These are phyloP conservation scores for Candida dajiaensis DNA, from an alignment of 805 yeast species.

Conservation along the genomic window DNA sequence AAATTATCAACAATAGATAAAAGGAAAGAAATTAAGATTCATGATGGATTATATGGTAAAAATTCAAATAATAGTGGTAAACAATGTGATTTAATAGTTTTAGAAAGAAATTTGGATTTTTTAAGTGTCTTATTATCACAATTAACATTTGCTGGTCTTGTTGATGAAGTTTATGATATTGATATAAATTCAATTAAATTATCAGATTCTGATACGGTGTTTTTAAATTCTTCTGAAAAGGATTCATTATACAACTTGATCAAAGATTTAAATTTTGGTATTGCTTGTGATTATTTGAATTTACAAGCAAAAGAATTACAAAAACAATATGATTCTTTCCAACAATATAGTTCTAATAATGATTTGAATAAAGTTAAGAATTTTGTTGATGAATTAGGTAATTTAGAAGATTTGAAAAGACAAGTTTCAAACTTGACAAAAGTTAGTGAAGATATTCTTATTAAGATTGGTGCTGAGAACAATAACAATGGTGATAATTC, in stretches of 20 bases:
- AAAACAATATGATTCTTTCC: constrained; percentile 55
- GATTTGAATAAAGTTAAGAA: constrained; percentile 46
- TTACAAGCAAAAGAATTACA: constrained; percentile 66
- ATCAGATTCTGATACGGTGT: constrained; percentile 18
- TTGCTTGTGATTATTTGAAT: constrained; percentile 71
- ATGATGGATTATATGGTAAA: constrained; percentile 25
- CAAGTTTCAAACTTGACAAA: constrained; percentile 66
- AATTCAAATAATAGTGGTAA: constrained; percentile 35
- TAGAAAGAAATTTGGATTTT: constrained; percentile 75
- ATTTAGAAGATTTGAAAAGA: constrained; percentile 61
- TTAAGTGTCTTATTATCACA: constrained; percentile 70
- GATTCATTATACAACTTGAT: constrained; percentile 43
- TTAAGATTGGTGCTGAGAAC: constrained; percentile 32
- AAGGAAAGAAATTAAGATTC: constrained; percentile 18
- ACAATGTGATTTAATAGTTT: constrained; percentile 65
- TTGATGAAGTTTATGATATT: constrained; percentile 64
- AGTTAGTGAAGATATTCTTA: constrained; percentile 61
- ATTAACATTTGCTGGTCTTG: constrained; percentile 73
- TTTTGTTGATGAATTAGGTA: constrained; percentile 66
- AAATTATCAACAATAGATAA: constrained; percentile 32
- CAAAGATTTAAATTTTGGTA: constrained; percentile 67
- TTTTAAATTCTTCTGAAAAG: constrained; percentile 11
- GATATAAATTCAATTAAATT: constrained; percentile 32
- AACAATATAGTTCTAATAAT: constrained; percentile 31
- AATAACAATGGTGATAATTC: constrained; percentile 11